Conservation (phyloP, 805 yeast species). For the Candida krabiensis region DNA sequence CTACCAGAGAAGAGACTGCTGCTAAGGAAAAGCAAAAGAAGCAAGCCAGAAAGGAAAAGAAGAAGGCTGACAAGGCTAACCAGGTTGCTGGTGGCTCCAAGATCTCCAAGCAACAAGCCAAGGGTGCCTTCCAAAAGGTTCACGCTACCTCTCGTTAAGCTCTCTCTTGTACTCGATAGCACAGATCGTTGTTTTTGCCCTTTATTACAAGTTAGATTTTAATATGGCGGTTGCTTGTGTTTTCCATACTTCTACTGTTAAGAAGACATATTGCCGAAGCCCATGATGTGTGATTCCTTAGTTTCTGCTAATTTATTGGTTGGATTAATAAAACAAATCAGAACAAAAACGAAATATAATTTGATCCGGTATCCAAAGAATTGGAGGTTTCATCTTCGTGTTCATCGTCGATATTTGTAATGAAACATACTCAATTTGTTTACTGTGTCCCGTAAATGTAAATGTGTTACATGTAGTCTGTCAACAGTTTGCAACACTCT, state of each 20-base stretch:
- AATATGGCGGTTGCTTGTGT: conserved; percentile 6
- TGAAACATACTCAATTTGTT: conserved; percentile 1
- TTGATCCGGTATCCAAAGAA: neutral
- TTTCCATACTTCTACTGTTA: conserved; percentile 5
- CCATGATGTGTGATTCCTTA: conserved; percentile 8
- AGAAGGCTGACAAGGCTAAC: conserved; percentile 92
- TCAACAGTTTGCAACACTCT: no score
- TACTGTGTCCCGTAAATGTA: neutral
- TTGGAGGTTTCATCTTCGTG: neutral
- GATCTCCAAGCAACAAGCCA: conserved; percentile 93
- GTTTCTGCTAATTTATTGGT: conserved; percentile 8
- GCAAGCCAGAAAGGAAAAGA: conserved; percentile 90
- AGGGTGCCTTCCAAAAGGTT: conserved; percentile 98
- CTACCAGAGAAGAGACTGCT: conserved; percentile 90
- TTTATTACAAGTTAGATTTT: conserved; percentile 7
- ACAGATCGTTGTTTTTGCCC: neutral
- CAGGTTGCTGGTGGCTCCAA: conserved; percentile 73
- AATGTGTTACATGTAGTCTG: neutral
- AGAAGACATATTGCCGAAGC: conserved; percentile 7
- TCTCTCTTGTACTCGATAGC: neutral
- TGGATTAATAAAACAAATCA: conserved; percentile 8
- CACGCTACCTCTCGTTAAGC: conserved; percentile 93
- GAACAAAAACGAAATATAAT: conserved; percentile 4
- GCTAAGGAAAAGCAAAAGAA: conserved; percentile 81
- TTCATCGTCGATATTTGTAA: conserved; percentile 4